These are phyloP conservation scores for Globisporangium irregulare DNA, from an alignment of 352 stramenopile genomes.

Conservation along the genomic window DNA sequence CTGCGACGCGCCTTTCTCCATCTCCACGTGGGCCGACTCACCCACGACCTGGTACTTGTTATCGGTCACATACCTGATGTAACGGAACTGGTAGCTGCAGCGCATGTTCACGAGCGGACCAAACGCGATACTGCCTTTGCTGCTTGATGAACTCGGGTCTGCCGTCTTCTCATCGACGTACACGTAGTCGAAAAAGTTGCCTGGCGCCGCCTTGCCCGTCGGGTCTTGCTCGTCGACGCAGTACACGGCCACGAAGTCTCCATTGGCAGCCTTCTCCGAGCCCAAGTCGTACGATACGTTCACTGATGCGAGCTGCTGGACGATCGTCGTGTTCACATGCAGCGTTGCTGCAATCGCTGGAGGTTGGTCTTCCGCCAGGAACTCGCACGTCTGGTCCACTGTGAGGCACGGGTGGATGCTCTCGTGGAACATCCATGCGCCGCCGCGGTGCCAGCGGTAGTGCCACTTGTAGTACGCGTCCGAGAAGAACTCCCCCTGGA, in stretches of 20 bases:
- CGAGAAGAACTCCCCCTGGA: constrained; percentile 8
- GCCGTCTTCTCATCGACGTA: constrained; percentile 10
- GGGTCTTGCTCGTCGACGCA: constrained; percentile 29
- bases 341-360: not conserved
- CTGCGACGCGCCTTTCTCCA: constrained; percentile 37
- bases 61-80: constrained; percentile 13
- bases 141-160: not conserved
- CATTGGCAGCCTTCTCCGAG: not conserved
- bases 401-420: constrained; percentile 28
- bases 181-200: constrained; percentile 28
- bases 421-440: constrained; percentile 34
- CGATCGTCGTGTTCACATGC: constrained; percentile 26
- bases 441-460: constrained; percentile 35
- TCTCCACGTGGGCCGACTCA: constrained; percentile 30
- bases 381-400: not conserved
- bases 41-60: constrained; percentile 1
- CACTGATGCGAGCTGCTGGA: constrained; percentile 20
- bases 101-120: constrained; percentile 50
- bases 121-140: constrained; percentile 22
- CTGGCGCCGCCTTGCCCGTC: not conserved
- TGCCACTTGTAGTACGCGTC: constrained; percentile 17
- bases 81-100: constrained; percentile 44
- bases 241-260: constrained; percentile 38
- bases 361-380: constrained; percentile 1
- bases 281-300: constrained; percentile 20